A percentile compares a stretch with the other conserved stretches of the same genome.
These are phyloP conservation scores for Epicoccum sorghinum DNA, from an alignment of 2,329 filamentous ascomycete genomes.

Conservation along the genomic window DNA sequence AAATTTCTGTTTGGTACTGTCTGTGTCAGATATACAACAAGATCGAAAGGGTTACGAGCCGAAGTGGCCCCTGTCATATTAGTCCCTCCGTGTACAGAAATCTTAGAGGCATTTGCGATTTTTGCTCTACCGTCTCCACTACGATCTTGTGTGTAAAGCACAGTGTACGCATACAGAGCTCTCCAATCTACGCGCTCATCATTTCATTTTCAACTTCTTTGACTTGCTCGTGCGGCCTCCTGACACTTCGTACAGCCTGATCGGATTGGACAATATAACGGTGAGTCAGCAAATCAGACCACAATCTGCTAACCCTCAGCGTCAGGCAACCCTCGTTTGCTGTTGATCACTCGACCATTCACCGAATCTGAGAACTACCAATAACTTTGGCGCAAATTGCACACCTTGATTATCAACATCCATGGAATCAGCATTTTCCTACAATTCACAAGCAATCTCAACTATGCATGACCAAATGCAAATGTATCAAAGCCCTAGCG, in stretches of 20 bases:
- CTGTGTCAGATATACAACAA: constrained; percentile 42
- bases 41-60: constrained; percentile 33
- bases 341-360: neutral
- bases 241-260: neutral
- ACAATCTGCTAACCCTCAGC: constrained; percentile 9
- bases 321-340: neutral
- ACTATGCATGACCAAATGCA: no score
- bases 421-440: no score
- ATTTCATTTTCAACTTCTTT: neutral
- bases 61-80: constrained; percentile 43
- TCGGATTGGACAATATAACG: neutral
- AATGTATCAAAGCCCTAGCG: no score
- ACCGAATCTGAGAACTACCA: neutral
- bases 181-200: constrained; percentile 29
- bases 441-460: no score
- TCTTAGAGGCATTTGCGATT: constrained; percentile 42
- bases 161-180: constrained; percentile 29
- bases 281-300: constrained; percentile 11
- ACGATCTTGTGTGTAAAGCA: constrained; percentile 23
- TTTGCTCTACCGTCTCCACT: constrained; percentile 23
- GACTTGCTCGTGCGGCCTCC: neutral
- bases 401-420: no score
- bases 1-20: constrained; percentile 45
- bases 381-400: neutral
- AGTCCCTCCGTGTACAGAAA: constrained; percentile 48